Evolutionary conservation across 2,329 filamentous ascomycete genomes (phyloP).

Genomic region (Sporothrix variecibatus): DNA sequence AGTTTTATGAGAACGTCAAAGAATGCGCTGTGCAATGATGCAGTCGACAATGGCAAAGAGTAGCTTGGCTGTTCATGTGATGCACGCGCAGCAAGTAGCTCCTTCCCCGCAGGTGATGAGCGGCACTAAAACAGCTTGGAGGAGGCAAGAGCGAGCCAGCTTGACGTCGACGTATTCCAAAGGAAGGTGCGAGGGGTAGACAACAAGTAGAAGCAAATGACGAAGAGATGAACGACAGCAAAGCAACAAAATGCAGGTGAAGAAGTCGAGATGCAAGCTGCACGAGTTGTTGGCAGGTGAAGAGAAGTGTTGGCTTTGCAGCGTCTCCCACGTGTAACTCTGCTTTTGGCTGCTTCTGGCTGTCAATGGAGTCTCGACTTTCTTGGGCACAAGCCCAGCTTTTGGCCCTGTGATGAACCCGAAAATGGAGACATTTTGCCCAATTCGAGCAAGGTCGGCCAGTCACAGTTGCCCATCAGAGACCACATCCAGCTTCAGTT

Average conservation of each 20-base stretch:
- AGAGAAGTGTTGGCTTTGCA: background rate
- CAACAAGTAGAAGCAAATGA: background rate
- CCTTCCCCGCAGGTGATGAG: slow-evolving; percentile 2
- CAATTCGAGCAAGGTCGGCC: background rate
- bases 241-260: background rate
- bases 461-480: background rate
- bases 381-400: background rate
- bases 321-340: background rate
- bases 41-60: background rate
- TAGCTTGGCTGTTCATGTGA: slow-evolving; percentile 9
- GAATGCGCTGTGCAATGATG: background rate
- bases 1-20: background rate
- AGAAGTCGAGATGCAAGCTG: background rate
- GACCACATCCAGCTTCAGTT: background rate
- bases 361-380: background rate
- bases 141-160: background rate
- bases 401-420: background rate
- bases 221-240: background rate
- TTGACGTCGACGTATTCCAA: background rate
- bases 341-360: background rate
- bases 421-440: background rate
- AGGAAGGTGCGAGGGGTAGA: background rate
- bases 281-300: background rate
- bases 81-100: background rate
- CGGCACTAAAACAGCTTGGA: background rate